Conservation (phyloP, 805 yeast species). For the Debaryomyces tyrocola region DNA sequence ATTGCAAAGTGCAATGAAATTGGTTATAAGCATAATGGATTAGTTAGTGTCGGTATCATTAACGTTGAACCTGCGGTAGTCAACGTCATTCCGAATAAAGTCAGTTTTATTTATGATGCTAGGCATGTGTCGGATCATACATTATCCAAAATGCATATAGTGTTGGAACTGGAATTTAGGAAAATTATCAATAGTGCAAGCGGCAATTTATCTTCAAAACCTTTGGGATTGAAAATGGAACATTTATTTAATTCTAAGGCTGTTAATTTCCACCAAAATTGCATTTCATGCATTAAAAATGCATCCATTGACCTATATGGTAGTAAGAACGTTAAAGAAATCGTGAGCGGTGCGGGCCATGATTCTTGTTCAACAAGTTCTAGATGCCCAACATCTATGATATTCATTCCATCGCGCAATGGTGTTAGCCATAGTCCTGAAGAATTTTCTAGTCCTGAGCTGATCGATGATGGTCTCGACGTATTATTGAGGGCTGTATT, state of each 20-base stretch:
- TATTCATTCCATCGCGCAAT: slow-evolving; percentile 66
- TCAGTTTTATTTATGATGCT: slow-evolving; percentile 56
- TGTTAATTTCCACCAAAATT: too few species aligned
- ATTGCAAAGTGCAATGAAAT: slow-evolving; percentile 55
- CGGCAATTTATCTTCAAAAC: too few species aligned
- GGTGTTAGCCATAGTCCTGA: slow-evolving; percentile 68
- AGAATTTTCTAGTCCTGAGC: slow-evolving; percentile 65
- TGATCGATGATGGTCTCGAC: slow-evolving; percentile 56
- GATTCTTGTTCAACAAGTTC: slow-evolving; percentile 62
- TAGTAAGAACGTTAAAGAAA: slow-evolving; percentile 30
- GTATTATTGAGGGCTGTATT: slow-evolving; percentile 50
- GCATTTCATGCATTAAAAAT: too few species aligned
- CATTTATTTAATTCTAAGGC: too few species aligned
- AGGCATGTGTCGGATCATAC: slow-evolving; percentile 53
- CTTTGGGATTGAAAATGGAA: too few species aligned
- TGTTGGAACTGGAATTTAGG: too few species aligned
- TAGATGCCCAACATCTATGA: slow-evolving; percentile 69
- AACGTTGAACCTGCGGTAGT: slow-evolving; percentile 58
- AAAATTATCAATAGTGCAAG: too few species aligned
- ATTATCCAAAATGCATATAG: slow-evolving; percentile 26
- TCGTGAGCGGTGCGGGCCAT: slow-evolving; percentile 72
- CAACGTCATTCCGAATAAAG: slow-evolving; percentile 66
- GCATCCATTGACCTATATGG: too few species aligned
- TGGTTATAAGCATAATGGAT: slow-evolving; percentile 51
- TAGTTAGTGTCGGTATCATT: slow-evolving; percentile 60